Percentiles rank a stretch among this genome's conserved stretches.
Evolutionary conservation across 352 stramenopile species (phyloP).

Genomic region (Phytopythium delawarense): DNA sequence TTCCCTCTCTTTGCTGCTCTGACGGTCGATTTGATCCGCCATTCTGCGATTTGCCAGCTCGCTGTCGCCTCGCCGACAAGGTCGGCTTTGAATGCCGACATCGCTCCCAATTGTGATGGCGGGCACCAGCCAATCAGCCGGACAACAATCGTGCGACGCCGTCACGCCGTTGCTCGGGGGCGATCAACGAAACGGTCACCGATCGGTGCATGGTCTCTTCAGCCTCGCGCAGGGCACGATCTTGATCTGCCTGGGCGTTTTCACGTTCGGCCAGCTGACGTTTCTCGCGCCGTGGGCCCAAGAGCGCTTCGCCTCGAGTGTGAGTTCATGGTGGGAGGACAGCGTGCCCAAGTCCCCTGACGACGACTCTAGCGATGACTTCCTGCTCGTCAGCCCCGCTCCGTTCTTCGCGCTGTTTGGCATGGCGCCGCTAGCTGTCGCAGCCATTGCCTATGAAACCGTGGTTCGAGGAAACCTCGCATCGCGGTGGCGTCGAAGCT

Average conservation of each 20-base stretch:
- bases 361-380: constrained; percentile 33
- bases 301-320: constrained; percentile 16
- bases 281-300: constrained; percentile 39
- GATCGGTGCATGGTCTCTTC: not conserved
- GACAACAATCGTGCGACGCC: not conserved
- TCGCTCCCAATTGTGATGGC: not conserved
- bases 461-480: not conserved
- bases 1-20: not conserved
- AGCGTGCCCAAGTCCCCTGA: constrained; percentile 12
- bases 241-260: constrained; percentile 31
- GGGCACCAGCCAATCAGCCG: not conserved
- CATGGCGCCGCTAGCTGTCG: not conserved
- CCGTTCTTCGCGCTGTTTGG: constrained; percentile 7
- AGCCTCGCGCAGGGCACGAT: constrained; percentile 25
- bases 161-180: not conserved
- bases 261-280: constrained; percentile 31
- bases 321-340: constrained; percentile 28
- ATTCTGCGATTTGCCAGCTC: not conserved
- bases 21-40: not conserved
- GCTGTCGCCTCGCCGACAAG: not conserved
- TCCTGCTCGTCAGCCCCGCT: constrained; percentile 30
- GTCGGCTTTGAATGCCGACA: too few relatives aligned
- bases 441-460: not conserved
- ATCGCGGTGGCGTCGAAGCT: not conserved
- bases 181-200: not conserved